Evolutionary conservation across 2,329 filamentous ascomycete species (phyloP).

Genomic region (Tolypocladium amazonense): DNA sequence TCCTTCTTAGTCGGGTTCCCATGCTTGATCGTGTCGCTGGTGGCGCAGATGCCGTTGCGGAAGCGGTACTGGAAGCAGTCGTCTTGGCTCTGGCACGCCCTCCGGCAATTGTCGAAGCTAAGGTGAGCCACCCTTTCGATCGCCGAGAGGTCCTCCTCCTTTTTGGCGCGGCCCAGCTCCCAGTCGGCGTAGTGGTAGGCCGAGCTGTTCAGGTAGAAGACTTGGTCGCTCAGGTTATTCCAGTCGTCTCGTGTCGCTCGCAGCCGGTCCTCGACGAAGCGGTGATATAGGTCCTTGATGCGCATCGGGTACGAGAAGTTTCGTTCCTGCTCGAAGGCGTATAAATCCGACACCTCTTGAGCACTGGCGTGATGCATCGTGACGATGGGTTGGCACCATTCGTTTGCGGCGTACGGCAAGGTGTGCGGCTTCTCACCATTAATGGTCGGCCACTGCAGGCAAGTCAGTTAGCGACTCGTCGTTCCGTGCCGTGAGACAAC

Average conservation of each 20-base stretch:
- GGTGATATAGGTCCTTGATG: constrained; percentile 36
- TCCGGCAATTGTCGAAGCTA: constrained; percentile 30
- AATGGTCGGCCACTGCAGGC: constrained; percentile 36
- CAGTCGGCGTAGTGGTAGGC: constrained; percentile 18
- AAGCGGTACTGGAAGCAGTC: constrained; percentile 32
- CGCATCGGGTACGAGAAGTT: constrained; percentile 22
- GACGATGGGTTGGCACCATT: constrained; percentile 45
- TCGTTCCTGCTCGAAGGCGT: constrained; percentile 37
- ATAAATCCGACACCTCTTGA: constrained; percentile 38
- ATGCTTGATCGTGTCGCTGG: constrained; percentile 23
- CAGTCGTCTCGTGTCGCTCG: constrained; percentile 31
- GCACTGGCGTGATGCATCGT: constrained; percentile 45
- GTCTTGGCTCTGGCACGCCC: constrained; percentile 27
- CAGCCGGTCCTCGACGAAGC: constrained; percentile 32
- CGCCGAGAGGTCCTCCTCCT: constrained; percentile 18
- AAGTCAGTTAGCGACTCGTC: constrained; percentile 1
- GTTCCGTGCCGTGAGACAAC: background rate
- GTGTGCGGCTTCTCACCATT: constrained; percentile 45
- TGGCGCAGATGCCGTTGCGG: constrained; percentile 25
- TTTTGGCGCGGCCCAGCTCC: constrained; percentile 20
- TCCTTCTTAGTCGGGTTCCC: constrained; percentile 24
- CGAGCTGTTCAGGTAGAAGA: constrained; percentile 26
- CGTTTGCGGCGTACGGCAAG: constrained; percentile 31
- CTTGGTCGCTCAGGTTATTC: constrained; percentile 41
- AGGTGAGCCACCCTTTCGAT: constrained; percentile 30